A percentile compares a stretch with the other conserved stretches of the same genome.
phyloP scores from a whole-genome alignment of 2,329 filamentous ascomycete genomes.

The Arthrobotrys conoides region DNA sequence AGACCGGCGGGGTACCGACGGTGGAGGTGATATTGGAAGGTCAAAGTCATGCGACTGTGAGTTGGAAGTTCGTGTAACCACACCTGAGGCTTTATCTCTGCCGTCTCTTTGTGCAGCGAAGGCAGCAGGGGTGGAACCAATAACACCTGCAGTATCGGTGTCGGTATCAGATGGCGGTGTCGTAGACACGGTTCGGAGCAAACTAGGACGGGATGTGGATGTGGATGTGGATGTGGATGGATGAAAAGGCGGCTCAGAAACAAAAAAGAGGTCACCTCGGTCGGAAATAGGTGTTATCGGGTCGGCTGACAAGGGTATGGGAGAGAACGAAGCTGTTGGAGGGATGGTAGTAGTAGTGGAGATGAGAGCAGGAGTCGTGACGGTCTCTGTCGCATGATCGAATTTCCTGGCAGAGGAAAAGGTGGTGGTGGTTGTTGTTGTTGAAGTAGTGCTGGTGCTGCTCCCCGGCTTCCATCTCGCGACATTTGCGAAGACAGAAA shows the following conservation, averaged over 20 bases:
- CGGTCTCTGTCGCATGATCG: constrained; percentile 47
- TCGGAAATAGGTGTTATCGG: constrained; percentile 53
- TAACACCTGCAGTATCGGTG: neutral
- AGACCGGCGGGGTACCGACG: constrained; percentile 49
- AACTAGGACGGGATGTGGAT: constrained; percentile 8
- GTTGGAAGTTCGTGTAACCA: constrained; percentile 58
- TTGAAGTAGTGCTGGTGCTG: constrained; percentile 31
- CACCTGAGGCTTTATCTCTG: constrained; percentile 44
- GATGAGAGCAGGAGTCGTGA: constrained; percentile 6
- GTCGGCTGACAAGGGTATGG: constrained; percentile 38
- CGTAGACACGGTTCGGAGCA: constrained; percentile 29
- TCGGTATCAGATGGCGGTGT: constrained; percentile 45
- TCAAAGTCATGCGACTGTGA: constrained; percentile 54
- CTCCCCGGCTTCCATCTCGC: constrained; percentile 59
- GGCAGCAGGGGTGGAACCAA: constrained; percentile 1
- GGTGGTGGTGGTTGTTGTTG: constrained; percentile 17
- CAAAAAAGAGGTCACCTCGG: constrained; percentile 43
- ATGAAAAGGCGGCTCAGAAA: constrained; percentile 1
- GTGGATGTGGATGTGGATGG: constrained; percentile 1
- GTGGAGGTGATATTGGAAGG: constrained; percentile 52
- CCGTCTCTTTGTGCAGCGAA: constrained; percentile 28
- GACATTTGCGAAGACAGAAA: constrained; percentile 57
- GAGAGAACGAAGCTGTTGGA: constrained; percentile 28
- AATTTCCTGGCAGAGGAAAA: constrained; percentile 16
- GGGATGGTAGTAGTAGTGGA: neutral